Base-by-base conservation (phyloP, 306 rosid species). In the Casuarina cunninghamiana region DNA sequence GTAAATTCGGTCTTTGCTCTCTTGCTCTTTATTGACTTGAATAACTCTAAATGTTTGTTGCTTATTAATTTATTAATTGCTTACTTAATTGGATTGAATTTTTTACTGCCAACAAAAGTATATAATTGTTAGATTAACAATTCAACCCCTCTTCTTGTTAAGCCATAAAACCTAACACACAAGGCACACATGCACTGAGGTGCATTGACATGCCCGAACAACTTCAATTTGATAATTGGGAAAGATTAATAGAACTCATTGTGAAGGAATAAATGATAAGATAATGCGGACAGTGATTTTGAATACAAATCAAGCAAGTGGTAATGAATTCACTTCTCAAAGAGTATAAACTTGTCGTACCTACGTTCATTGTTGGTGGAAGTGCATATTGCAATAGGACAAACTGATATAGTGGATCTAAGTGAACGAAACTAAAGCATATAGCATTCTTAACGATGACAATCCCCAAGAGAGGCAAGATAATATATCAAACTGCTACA, bases 341-440 rank as follows among this genome's bases (percentile, higher is more conserved):
- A 53, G 6, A 15, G 7, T 13, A 39, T 3, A 73, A 70, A 12
- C 58, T 3, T 32, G 8, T 16, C 19, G 16, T 85, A 89, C 95
- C 97, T 79, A 88, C 88, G 76, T 38, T 66, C 97, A 93, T 90
- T 42, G 97, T 96, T 11, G 98, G 97, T 0, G 96, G 98, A 67
- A 93, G 78, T 73, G 94, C 88, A 83, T 83, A 93, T 73, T 90
- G 97, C 74, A 93, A 88, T 5, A 91, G 93, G 53, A 93, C 87
- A 68, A 93, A 91, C 78, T 84, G 88, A 73, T 91, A 91, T 49
- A 93, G 85, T 43, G 94, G 93, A 84, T 93, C 90, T 10, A 82
- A 35, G 53, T 77, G 88, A 78, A 90, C 91, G 72, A 87, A 77
- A 71, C 97, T 97, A 53, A 87, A 69, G 10, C 75, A 69, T n/a